Evolutionary conservation across 345 rosid genomes (phyloP).

Genomic region (Camelina neglecta): DNA sequence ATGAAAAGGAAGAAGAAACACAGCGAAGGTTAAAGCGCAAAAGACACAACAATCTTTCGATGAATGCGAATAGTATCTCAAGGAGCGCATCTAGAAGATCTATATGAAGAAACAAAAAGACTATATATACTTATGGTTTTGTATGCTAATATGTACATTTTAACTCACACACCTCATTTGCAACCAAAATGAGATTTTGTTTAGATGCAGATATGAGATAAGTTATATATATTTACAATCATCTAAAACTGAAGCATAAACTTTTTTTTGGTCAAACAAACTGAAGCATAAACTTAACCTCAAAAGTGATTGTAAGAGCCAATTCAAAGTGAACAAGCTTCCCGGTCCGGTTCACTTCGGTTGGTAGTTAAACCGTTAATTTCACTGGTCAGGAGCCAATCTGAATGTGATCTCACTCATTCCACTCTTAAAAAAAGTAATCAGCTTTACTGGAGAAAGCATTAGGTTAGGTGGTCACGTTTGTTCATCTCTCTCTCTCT

Average conservation of each 20-base stretch:
- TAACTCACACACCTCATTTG: conserved; percentile 2
- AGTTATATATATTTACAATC: conserved; percentile 7
- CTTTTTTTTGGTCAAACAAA: too few relatives aligned
- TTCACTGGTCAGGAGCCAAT: conserved; percentile 16
- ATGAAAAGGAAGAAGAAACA: conserved; percentile 56
- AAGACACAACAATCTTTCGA: conserved; percentile 45
- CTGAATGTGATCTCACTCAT: conserved; percentile 40
- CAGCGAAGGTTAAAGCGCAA: conserved; percentile 63
- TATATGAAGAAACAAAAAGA: conserved; percentile 25
- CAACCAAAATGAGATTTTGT: conserved; percentile 25
- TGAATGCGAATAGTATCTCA: conserved; percentile 27
- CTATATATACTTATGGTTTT: not conserved
- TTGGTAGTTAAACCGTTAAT: conserved; percentile 13
- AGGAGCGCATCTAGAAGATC: conserved; percentile 25
- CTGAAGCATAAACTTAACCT: not conserved
- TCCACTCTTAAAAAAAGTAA: conserved; percentile 30
- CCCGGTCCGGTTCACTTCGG: conserved; percentile 3
- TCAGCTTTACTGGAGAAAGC: conserved; percentile 7
- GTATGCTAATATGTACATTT: conserved; percentile 9
- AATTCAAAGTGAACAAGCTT: not conserved
- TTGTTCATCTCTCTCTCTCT: conserved; percentile 1
- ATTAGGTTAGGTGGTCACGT: conserved; percentile 46
- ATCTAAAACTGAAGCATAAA: not conserved
- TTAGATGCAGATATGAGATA: not conserved
- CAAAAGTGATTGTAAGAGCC: not conserved